phyloP scores from a whole-genome alignment of 2,329 filamentous ascomycete species.

The Hypoxylon sp. region DNA sequence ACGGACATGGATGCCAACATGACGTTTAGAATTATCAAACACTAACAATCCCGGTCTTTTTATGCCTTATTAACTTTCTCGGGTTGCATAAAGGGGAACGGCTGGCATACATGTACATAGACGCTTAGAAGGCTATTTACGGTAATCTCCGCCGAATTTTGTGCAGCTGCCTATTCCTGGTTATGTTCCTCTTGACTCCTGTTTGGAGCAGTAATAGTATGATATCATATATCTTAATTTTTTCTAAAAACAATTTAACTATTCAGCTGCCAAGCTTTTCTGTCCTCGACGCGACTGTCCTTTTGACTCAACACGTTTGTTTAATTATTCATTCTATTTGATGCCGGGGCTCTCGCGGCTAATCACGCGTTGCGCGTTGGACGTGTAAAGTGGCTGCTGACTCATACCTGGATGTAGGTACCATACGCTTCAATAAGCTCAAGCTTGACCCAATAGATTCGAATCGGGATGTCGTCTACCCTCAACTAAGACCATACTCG shows the following conservation, averaged over 20 bases:
- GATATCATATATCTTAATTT: slow-evolving; percentile 8
- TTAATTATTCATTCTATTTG: not conserved
- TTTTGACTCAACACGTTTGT: not conserved
- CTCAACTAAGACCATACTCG: not conserved
- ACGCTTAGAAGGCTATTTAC: not conserved
- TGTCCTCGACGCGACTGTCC: not conserved
- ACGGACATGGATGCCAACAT: not conserved
- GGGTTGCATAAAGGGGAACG: slow-evolving; percentile 26
- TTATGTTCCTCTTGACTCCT: not conserved
- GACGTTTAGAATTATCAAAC: not conserved
- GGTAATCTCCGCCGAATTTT: slow-evolving; percentile 22
- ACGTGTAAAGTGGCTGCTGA: slow-evolving; percentile 17
- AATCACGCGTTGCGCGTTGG: slow-evolving; percentile 1
- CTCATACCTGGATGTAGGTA: not conserved
- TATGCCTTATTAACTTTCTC: slow-evolving; percentile 9
- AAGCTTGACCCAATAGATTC: not conserved
- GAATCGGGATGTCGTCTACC: not conserved
- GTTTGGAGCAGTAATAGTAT: slow-evolving; percentile 2
- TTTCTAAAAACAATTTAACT: slow-evolving; percentile 2
- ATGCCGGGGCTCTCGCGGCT: not conserved
- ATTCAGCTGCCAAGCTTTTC: slow-evolving; percentile 1
- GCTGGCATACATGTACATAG: slow-evolving; percentile 23
- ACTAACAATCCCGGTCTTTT: not conserved
- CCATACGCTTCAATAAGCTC: not conserved
- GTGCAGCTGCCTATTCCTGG: not conserved